Evolutionary conservation across 495 filamentous ascomycete genomes (phyloP), one percentile per base, ranked within the genome.

Genomic region (Monascus purpureus): DNA sequence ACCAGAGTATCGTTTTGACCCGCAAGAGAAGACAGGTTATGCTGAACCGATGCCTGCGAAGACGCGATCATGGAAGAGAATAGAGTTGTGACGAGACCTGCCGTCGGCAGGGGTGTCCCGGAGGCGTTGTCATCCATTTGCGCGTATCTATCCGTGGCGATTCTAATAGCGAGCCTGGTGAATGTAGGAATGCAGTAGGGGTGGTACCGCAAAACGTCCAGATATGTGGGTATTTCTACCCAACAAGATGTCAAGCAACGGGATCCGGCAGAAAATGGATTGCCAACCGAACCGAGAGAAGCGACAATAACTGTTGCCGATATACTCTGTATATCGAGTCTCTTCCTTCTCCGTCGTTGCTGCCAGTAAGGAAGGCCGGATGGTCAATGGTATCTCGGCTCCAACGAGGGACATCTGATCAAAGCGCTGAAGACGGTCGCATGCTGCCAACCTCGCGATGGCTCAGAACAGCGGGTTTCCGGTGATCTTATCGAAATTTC

Each of bases 11-110:
- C 40, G 18, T 37, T 25, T 6, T 35, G 9, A 12, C 40, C 32
- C 13, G 39, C 31, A 23, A 40, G 38, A 22, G 38, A 43, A 23
- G 50, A 38, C 13, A 36, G 13, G 11, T 16, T 13, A 29, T 32
- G 38, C n/a, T 40, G 32, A 9, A 35, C 31, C 11, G 42, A 31
- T 9, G 35, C 38, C 6, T 51, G 42, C 6, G 49, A 5, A 22
- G 20, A 41, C 8, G 55, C 43, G 28, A 48, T 23, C 25, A 42
- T 38, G 9, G 50, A 39, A 15, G 51, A 42, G 13, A 42, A 31
- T 29, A 60, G 33, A 15, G 50, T 41, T 6, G 52, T 38, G 7
- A 62, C 43, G 44, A 54, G 42, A 31, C 38, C 41, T 23, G 42
- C 38, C 19, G 38, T 37, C 25, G 49, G 17, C 9, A 35, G 37